These are phyloP conservation scores for Naganishia randhawae DNA, from an alignment of 768 basidiomycete genomes.

Conservation along the genomic window DNA sequence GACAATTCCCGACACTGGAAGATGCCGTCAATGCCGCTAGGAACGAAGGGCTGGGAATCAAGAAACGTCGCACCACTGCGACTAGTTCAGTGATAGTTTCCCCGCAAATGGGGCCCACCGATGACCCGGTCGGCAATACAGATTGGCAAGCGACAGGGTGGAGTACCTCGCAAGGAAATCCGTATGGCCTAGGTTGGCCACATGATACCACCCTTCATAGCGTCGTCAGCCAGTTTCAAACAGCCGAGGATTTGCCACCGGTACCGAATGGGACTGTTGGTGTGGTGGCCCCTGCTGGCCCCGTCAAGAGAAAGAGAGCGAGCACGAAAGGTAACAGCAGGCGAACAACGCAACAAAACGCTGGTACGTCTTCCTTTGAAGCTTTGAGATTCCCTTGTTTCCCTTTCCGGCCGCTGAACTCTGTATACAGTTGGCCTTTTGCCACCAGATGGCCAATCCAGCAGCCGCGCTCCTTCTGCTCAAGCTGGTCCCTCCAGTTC, in stretches of 20 bases:
- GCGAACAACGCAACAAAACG: constrained; percentile 1
- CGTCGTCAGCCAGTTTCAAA: constrained; percentile 16
- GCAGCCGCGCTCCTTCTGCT: not conserved
- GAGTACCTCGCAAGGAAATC: constrained; percentile 13
- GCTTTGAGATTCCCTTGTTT: not conserved
- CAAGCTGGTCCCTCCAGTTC: constrained; percentile 19
- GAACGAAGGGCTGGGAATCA: constrained; percentile 9
- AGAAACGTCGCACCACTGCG: constrained; percentile 21
- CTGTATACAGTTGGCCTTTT: not conserved
- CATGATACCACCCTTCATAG: constrained; percentile 15
- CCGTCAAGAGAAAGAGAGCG: constrained; percentile 14
- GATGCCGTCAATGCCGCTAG: constrained; percentile 4
- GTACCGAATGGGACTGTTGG: not conserved
- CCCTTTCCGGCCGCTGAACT: not conserved
- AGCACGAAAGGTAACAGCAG: constrained; percentile 22
- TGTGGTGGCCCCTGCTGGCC: not conserved
- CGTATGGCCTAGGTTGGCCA: constrained; percentile 8
- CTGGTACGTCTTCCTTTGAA: not conserved
- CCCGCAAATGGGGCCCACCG: constrained; percentile 1
- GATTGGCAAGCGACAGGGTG: constrained; percentile 21
- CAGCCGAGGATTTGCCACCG: constrained; percentile 2
- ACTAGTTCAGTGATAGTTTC: constrained; percentile 17
- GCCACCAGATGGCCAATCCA: not conserved
- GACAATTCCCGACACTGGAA: constrained; percentile 14
- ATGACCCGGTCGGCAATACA: not conserved